Evolutionary conservation across 345 rosid species (phyloP), one percentile per base, ranked within the genome.

Genomic region (Gynandropsis gynandra): DNA sequence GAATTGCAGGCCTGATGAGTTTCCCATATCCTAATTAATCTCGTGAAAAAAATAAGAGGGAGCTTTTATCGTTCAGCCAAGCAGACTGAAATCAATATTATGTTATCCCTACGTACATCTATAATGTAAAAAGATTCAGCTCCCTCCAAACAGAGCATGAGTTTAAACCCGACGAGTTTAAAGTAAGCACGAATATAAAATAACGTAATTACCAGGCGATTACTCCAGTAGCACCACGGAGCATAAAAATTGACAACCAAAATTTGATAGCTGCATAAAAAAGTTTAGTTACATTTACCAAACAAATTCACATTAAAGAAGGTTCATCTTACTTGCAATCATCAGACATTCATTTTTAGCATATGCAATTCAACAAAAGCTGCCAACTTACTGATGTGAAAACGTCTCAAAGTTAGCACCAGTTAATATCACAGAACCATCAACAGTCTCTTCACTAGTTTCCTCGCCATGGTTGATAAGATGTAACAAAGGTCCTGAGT

Each of bases 211-310:
- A 88, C 97, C 96, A 93, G 77, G 69, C 94, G 97, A 56, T 70
- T 83, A 67, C 99, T 78, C 95, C 95, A 93, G 72, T 70, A 73
- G 82, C 99, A 93, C 99, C 99, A 93, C 55, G 97, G 97, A 56
- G 97, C 97, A 72, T 55, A 74, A 76, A 93, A 93, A 74, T 93
- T 93, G 57, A 93, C 95, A 33, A 72, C 85, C 73, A 93, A 65
- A 75, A 93, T 73, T 18, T 90, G 95, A 74, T 70, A 78, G 76
- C 99, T 93, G 87, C 50, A 81, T 42, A 61, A 21, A 56, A 50
- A 55, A 35, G 45, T 17, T 53, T 33, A 19, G 41, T 37, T 44
- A 49, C 51, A 52, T 65, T 32, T 65, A 60, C 52, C 14, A 16
- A 54, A 42, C 31, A 42, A 37, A 34, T 16, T 19, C 33, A 19